A percentile compares a stretch with the other conserved stretches of the same genome.
Conservation (phyloP, 352 stramenopile genomes). For the Pythium oligandrum region DNA sequence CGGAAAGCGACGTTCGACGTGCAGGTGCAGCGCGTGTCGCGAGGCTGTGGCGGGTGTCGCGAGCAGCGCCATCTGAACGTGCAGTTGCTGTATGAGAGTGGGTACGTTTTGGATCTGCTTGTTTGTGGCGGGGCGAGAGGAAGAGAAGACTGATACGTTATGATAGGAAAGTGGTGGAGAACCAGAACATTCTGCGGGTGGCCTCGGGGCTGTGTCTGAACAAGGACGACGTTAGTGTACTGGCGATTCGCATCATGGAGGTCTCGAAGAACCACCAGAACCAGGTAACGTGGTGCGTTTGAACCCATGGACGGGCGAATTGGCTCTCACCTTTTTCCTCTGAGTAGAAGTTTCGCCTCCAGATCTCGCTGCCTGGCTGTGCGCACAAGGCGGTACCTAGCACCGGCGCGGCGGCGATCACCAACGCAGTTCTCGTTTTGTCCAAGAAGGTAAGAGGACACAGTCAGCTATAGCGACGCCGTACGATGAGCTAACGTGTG, state of each 20-base stretch:
- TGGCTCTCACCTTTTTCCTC: not conserved
- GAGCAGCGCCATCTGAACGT: conserved; percentile 53
- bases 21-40: conserved; percentile 23
- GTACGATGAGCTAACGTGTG: too few relatives aligned
- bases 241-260: conserved; percentile 69
- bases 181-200: conserved; percentile 67
- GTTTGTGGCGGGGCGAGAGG: not conserved
- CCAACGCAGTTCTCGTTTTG: conserved; percentile 48
- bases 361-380: conserved; percentile 46
- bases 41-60: conserved; percentile 34
- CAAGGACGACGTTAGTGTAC: conserved; percentile 38
- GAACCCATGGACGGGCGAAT: not conserved
- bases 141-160: conserved; percentile 1
- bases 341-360: conserved; percentile 49
- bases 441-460: conserved; percentile 48
- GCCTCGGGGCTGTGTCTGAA: conserved; percentile 57
- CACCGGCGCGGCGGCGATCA: conserved; percentile 24
- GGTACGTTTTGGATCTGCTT: conserved; percentile 10
- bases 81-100: conserved; percentile 69
- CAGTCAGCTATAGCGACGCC: too few relatives aligned
- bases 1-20: conserved; percentile 72
- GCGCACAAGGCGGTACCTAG: conserved; percentile 10
- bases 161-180: conserved; percentile 60
- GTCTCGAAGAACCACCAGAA: conserved; percentile 85
- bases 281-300: conserved; percentile 33